Conservation (phyloP, 1,284 basidiomycete genomes). For the Ganoderma leucocontextum region DNA sequence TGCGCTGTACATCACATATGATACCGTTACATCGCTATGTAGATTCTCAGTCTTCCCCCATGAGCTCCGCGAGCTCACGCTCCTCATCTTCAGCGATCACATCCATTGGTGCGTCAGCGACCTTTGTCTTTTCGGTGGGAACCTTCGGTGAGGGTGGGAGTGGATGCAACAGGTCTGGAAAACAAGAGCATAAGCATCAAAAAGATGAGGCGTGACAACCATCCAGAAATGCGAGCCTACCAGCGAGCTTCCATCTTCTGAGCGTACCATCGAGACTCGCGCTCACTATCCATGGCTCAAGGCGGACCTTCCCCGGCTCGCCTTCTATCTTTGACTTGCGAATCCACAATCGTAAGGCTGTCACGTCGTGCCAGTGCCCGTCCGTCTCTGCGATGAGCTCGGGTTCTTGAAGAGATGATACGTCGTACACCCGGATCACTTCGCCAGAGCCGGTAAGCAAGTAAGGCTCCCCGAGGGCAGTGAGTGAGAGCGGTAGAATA, state of each 20-base stretch:
- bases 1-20: background rate
- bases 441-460: conserved; percentile 86
- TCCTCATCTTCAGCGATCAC: conserved; percentile 79
- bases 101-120: conserved; percentile 33
- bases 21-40: background rate
- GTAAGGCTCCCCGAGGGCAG: conserved; percentile 70
- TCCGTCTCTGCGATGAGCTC: conserved; percentile 76
- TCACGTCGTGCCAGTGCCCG: conserved; percentile 90
- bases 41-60: conserved; percentile 58
- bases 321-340: conserved; percentile 54
- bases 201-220: too few species aligned
- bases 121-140: conserved; percentile 32
- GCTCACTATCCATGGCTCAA: conserved; percentile 83
- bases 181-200: background rate
- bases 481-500: conserved; percentile 72
- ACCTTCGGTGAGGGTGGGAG: conserved; percentile 45
- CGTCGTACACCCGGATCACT: conserved; percentile 76
- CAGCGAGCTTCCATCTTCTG: conserved; percentile 80
- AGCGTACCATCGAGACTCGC: conserved; percentile 87
- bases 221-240: conserved; percentile 50
- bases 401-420: conserved; percentile 67
- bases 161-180: conserved; percentile 61
- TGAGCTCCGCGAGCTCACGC: conserved; percentile 80
- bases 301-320: conserved; percentile 47
- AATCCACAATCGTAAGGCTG: conserved; percentile 76